A percentile compares a stretch with the other conserved stretches of the same genome.
Evolutionary conservation across 2,329 filamentous ascomycete species (phyloP).

Genomic region (Parascedosporium putredinis): DNA sequence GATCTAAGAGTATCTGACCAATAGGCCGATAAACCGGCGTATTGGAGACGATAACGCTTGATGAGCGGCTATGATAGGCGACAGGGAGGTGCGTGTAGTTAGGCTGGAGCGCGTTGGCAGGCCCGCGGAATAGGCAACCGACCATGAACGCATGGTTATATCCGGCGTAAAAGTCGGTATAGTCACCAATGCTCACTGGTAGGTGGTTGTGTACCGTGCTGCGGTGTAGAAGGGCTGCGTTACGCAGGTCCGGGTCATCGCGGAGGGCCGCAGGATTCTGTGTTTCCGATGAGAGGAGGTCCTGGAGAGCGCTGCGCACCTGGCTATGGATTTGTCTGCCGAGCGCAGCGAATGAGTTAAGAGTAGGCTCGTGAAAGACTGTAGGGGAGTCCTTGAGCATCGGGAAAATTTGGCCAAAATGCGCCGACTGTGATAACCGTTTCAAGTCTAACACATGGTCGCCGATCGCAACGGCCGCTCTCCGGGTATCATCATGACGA

Average conservation of each 20-base stretch:
- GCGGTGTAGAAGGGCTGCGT: constrained; percentile 4
- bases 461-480: constrained; percentile 58
- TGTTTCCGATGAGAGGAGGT: constrained; percentile 39
- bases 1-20: constrained; percentile 47
- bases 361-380: constrained; percentile 33
- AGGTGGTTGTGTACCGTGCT: constrained; percentile 47
- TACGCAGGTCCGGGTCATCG: constrained; percentile 5
- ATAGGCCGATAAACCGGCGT: constrained; percentile 56
- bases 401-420: constrained; percentile 9
- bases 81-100: constrained; percentile 68
- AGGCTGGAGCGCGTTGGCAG: constrained; percentile 59
- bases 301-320: constrained; percentile 55
- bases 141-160: constrained; percentile 56
- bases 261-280: constrained; percentile 19
- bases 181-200: constrained; percentile 63
- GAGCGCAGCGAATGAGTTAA: constrained; percentile 61
- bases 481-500: constrained; percentile 36
- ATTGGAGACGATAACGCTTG: constrained; percentile 59
- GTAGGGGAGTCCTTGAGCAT: not conserved
- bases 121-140: constrained; percentile 56
- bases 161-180: constrained; percentile 71
- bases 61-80: constrained; percentile 63
- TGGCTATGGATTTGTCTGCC: constrained; percentile 55
- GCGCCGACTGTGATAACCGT: constrained; percentile 10
- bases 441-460: constrained; percentile 54